Base-by-base conservation (phyloP, 2,329 filamentous ascomycete genomes). In the Diaporthe capsici region DNA sequence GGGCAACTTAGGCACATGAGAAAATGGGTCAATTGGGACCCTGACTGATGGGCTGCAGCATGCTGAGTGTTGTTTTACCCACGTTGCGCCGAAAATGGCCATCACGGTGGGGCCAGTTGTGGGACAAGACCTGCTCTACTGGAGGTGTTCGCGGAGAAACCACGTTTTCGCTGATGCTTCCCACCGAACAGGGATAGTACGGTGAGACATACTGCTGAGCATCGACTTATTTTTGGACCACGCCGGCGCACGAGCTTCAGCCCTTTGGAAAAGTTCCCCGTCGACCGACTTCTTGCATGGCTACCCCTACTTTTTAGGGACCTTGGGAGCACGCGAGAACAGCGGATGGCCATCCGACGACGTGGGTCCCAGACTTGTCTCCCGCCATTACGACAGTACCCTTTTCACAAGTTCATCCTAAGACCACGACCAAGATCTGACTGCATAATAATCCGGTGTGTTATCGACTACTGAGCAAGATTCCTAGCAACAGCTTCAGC, bases 161-260 rank as follows among this genome's bases (percentile, higher is more conserved):
- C 60, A 44, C 37, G 13, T 31, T 47, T 31, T 47, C 12, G 39
- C 60, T 31, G 17, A 31, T 22, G 37, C 25, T 31, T 63, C n/a
- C 25, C 25, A 31, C 15, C 60, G 6, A 28, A 28, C 9, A 17
- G 15, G 25, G 22, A 31, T 12, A 31, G 8, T n/a, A 28, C 28
- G 60, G 28, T 63, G 12, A 25, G 60, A 63, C n/a, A 44, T 8
- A 42, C 34, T 28, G 39, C 17, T 28, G 60, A 47, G 17, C 9
- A 34, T 31, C 15, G 17, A 65, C 25, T 47, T 65, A 65, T 65
- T 65, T 65, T 65, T 65, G 60, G 60, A 65, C 7, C 39, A 44
- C n/a, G 15, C n/a, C n/a, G 8, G 39, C 44, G 39, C 15, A 42
- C 28, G 39, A 44, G 60, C n/a, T 22, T 25, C 28, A n/a, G 25